These are phyloP conservation scores for Calonectria ilicicola DNA, from an alignment of 2,329 filamentous ascomycete species.

Conservation along the genomic window DNA sequence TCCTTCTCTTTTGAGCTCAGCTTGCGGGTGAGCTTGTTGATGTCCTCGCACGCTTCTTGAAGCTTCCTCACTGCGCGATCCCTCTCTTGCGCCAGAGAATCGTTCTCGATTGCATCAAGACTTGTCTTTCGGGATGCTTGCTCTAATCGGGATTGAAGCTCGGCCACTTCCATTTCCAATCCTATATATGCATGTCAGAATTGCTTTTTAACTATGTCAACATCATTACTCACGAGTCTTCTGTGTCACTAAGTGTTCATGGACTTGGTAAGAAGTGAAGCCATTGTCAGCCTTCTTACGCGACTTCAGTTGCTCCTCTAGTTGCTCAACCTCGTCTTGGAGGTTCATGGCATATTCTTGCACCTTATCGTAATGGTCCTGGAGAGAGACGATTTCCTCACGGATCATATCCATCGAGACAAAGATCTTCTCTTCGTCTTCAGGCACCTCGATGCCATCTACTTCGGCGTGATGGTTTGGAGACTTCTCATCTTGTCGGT, in stretches of 20 bases:
- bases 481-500: constrained; percentile 51
- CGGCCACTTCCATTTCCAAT: constrained; percentile 69
- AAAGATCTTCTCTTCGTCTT: constrained; percentile 69
- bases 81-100: constrained; percentile 72
- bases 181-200: constrained; percentile 49
- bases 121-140: constrained; percentile 72
- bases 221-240: constrained; percentile 64
- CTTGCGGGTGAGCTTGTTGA: constrained; percentile 61
- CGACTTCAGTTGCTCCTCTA: constrained; percentile 62
- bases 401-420: constrained; percentile 73
- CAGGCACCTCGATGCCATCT: constrained; percentile 62
- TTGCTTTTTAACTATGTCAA: not conserved
- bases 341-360: constrained; percentile 66
- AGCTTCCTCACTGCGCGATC: constrained; percentile 74
- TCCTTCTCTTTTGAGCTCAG: constrained; percentile 56
- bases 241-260: constrained; percentile 60
- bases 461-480: constrained; percentile 58
- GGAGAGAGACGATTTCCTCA: constrained; percentile 66
- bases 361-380: constrained; percentile 67
- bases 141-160: constrained; percentile 71
- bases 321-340: constrained; percentile 62
- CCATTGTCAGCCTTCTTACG: constrained; percentile 56
- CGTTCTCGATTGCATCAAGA: constrained; percentile 72
- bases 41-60: constrained; percentile 69
- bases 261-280: constrained; percentile 57